Base-by-base conservation (phyloP, 768 basidiomycete genomes). In the Tephrocybe sp. region DNA sequence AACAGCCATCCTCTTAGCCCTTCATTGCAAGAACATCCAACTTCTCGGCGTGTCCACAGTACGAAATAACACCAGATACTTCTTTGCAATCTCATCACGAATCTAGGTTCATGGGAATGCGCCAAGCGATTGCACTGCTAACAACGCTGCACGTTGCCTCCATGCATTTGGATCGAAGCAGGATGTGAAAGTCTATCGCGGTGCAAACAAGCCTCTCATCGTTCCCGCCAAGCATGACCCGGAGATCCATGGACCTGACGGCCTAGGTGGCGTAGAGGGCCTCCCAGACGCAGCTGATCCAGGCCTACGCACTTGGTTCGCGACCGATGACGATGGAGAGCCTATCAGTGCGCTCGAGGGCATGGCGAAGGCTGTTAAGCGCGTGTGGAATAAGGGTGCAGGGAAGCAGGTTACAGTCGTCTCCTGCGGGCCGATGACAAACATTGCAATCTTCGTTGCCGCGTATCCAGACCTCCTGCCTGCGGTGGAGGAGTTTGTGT, bases 11-110 rank as follows among this genome's bases (percentile, higher is more conserved):
- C 71, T 95, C 62, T 69, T 94, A 8, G 90, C 89, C 4, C 62
- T 87, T 4, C 81, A 90, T 56, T 75, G 76, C 11, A 74, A 78
- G 1, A 76, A 84, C 52, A 77, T 93, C 49, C 66, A 77, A 33
- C 79, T 96, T 16, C 68, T 92, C 5, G 93, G 92, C 1, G 70
- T 95, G n/a, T 93, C 92, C 0, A 90, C 90, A 20, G 92, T 90
- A 66, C 59, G 73, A 5, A 9, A 9, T 10, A 11, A 13, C 14
- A 14, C n/a, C n/a, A n/a, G n/a, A 31, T 19, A 26, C 2, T 20
- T 8, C 5, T 12, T 4, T 11, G 45, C 17, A 26, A 35, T 38
- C 2, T 38, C 16, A 16, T 26, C 26, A 16, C 38, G 17, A 49
- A 43, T 17, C 10, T 47, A 92, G 91, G 85, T 86, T 1, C 89